phyloP scores from a whole-genome alignment of 1,284 basidiomycete species.

The Cystobasidium pallidum region DNA sequence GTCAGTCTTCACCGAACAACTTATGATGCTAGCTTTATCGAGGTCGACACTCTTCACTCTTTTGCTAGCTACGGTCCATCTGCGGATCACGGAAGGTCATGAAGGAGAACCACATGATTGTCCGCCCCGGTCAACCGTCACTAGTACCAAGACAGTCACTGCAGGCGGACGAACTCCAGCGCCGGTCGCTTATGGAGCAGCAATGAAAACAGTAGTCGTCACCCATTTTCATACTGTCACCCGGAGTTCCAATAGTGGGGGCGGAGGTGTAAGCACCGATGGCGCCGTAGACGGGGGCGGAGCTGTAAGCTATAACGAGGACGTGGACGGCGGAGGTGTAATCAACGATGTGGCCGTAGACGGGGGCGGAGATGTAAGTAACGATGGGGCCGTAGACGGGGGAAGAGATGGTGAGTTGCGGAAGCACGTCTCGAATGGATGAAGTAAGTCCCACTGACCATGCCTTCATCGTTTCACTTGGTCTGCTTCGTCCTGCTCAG shows the following conservation, averaged over 20 bases:
- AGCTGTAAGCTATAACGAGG: too few species aligned
- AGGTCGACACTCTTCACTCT: not conserved
- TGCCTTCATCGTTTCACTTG: too few species aligned
- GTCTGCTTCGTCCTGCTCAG: too few species aligned
- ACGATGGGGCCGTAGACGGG: not conserved
- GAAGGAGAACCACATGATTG: not conserved
- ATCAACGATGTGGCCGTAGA: too few species aligned
- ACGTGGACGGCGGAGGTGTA: too few species aligned
- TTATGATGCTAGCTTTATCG: too few species aligned
- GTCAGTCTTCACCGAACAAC: too few species aligned
- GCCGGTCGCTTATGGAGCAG: conserved; percentile 1
- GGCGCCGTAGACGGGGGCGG: too few species aligned
- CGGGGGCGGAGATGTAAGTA: not conserved
- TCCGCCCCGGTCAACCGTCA: conserved; percentile 23
- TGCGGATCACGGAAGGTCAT: not conserved
- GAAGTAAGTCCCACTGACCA: not conserved
- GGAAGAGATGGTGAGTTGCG: not conserved
- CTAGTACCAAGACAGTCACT: conserved; percentile 3
- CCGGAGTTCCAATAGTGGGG: not conserved
- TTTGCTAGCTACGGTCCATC: not conserved
- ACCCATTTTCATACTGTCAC: not conserved
- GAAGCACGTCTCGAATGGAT: too few species aligned
- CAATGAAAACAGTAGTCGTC: not conserved
- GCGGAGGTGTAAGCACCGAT: too few species aligned
- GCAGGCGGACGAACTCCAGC: not conserved